Conservation (phyloP, 2,329 filamentous ascomycete genomes). For the Domatiomyces globalis region DNA sequence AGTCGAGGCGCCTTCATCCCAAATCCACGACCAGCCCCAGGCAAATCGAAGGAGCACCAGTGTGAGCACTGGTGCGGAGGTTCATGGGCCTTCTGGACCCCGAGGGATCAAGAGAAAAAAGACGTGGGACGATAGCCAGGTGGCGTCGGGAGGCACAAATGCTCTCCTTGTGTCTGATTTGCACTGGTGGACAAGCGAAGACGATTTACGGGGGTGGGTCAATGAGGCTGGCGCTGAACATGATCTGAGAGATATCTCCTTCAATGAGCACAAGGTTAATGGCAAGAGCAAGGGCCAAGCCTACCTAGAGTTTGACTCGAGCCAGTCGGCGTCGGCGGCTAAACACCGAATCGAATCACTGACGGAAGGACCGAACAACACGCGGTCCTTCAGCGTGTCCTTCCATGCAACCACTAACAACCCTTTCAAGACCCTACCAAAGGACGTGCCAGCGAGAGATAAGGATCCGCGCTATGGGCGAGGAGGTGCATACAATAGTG, state of each 20-base stretch:
- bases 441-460: slow-evolving; percentile 62
- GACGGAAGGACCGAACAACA: slow-evolving; percentile 37
- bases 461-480: slow-evolving; percentile 44
- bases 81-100: slow-evolving; percentile 19
- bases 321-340: slow-evolving; percentile 69
- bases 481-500: slow-evolving; percentile 30
- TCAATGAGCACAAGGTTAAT: slow-evolving; percentile 97
- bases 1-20: slow-evolving; percentile 25
- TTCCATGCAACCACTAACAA: slow-evolving; percentile 68
- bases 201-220: slow-evolving; percentile 81
- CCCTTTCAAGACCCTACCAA: slow-evolving; percentile 80
- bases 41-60: slow-evolving; percentile 2
- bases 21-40: slow-evolving; percentile 16
- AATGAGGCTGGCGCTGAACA: slow-evolving; percentile 66
- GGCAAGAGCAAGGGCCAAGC: slow-evolving; percentile 93
- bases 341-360: slow-evolving; percentile 68
- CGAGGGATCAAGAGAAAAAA: slow-evolving; percentile 52
- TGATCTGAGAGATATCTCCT: slow-evolving; percentile 82
- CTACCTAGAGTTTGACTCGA: slow-evolving; percentile 70
- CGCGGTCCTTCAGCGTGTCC: slow-evolving; percentile 55
- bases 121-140: slow-evolving; percentile 39
- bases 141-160: slow-evolving; percentile 47
- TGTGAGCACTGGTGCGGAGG: background rate
- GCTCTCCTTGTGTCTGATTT: slow-evolving; percentile 80
- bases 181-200: slow-evolving; percentile 94